Evolutionary conservation across 1,284 basidiomycete genomes (phyloP), one percentile per base, ranked within the genome.

Genomic region (Trichosporon sp.): DNA sequence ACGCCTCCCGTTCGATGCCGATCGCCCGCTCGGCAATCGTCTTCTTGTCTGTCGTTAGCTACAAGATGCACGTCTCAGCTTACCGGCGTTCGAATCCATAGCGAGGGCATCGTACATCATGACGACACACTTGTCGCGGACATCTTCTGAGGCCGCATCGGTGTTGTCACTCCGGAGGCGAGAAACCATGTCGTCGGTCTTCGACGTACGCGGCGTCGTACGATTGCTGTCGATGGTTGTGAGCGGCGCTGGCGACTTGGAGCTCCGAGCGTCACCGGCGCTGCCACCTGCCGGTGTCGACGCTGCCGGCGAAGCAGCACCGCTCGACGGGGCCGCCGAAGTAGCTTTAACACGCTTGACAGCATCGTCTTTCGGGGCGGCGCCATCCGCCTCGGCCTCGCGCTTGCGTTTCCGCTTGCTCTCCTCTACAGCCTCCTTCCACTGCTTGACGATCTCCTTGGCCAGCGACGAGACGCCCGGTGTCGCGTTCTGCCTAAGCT

Each of bases 91-190:
- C 36, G 91, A 92, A 79, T 95, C 92, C 59, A 81, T 84, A 1
- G 89, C 90, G 40, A 99, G 84, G 14, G 92, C 89, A 75, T 97
- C 91, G 75, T 98, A 98, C 19, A 97, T 84, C 74, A 98, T 85
- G 75, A 92, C 90, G 19, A 89, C 84, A 76, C 95, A 97, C 73
- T 89, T 92, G 79, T 96, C 91, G 59, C 95, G 84, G 8, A 80
- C 71, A 7, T 60, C 61, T 60, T 79, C 76, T 0, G 88, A 90
- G 73, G 83, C 85, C 1, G 87, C 86, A 56, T 82, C 79, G 4
- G 85, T 82, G 40, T 61, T 64, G 58, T 73, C 73, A 3, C 72
- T 70, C 31, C 54, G 60, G 25, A 78, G 61, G n/a, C 34, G 64
- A 8, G 44, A 60, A 58, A 83, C 85, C 61, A 91, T 81, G 2